Conservation (phyloP, 345 rosid species). For the Microcos paniculata region DNA sequence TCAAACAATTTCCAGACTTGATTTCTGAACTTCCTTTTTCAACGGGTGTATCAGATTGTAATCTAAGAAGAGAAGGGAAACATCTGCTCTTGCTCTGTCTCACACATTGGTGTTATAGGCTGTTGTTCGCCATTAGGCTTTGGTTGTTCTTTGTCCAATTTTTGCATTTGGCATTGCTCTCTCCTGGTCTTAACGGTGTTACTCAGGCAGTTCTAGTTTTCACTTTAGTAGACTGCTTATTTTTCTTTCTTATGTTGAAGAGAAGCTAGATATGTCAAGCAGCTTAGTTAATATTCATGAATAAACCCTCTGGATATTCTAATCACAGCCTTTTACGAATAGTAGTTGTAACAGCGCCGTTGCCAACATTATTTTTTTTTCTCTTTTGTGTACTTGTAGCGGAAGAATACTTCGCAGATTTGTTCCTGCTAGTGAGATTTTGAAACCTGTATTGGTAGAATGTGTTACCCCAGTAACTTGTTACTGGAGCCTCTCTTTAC, state of each 20-base stretch:
- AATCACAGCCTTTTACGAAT: neutral
- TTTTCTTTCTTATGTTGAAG: neutral
- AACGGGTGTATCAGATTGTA: neutral
- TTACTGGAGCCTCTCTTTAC: conserved; percentile 78
- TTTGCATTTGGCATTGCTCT: conserved; percentile 1
- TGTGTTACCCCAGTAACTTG: conserved; percentile 79
- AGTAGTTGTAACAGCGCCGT: neutral
- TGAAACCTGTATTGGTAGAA: conserved; percentile 83
- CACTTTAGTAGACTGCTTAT: neutral
- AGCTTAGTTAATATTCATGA: neutral
- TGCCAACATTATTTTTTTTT: neutral
- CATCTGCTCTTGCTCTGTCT: neutral
- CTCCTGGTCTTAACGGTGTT: neutral
- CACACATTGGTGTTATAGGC: neutral
- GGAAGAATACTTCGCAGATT: conserved; percentile 59
- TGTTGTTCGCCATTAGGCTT: conserved; percentile 6
- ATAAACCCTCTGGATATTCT: neutral
- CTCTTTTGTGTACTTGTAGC: conserved; percentile 38
- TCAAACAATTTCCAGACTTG: neutral
- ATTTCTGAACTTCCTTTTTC: neutral
- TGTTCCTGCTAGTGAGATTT: conserved; percentile 66
- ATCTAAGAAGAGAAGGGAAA: neutral
- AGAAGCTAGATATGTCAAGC: neutral
- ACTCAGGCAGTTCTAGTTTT: conserved; percentile 1
- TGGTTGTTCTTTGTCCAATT: neutral